A percentile compares a stretch with the other conserved stretches of the same genome.
These are phyloP conservation scores for Chrysoporthe deuterocubensis DNA, from an alignment of 2,329 filamentous ascomycete genomes.

Conservation along the genomic window DNA sequence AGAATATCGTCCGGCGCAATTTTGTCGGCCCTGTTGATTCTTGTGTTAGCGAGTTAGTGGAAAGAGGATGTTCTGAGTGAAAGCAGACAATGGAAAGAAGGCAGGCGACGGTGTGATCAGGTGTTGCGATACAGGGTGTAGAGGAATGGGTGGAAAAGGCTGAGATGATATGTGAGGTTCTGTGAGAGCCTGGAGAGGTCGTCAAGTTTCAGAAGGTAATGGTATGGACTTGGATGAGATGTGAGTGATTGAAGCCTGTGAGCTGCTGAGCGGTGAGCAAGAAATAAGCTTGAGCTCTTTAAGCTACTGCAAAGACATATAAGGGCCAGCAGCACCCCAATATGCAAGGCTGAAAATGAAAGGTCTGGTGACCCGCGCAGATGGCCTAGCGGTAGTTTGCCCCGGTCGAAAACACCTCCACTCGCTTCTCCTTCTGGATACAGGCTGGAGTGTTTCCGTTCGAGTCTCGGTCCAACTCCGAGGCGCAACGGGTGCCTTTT, in stretches of 20 bases:
- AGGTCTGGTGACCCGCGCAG: neutral
- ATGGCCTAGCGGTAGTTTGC: constrained; percentile 1
- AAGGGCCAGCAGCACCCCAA: neutral
- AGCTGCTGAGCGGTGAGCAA: too few relatives aligned
- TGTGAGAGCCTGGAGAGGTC: neutral
- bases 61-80: neutral
- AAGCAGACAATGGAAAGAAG: neutral
- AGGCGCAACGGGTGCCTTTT: neutral
- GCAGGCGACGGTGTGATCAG: neutral
- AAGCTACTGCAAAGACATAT: neutral
- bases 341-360: neutral
- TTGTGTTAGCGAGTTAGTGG: neutral
- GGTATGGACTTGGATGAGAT: neutral
- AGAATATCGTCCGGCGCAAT: neutral
- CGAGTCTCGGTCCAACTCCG: neutral
- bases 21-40: neutral
- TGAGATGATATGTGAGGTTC: neutral
- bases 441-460: constrained; percentile 6
- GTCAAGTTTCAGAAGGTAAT: neutral
- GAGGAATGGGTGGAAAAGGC: neutral
- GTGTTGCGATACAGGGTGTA: neutral
- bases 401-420: constrained; percentile 5
- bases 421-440: constrained; percentile 4
- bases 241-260: neutral
- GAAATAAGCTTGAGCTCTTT: too few relatives aligned